phyloP scores from a whole-genome alignment of 2,329 filamentous ascomycete genomes.

The Hansfordia pulvinata region DNA sequence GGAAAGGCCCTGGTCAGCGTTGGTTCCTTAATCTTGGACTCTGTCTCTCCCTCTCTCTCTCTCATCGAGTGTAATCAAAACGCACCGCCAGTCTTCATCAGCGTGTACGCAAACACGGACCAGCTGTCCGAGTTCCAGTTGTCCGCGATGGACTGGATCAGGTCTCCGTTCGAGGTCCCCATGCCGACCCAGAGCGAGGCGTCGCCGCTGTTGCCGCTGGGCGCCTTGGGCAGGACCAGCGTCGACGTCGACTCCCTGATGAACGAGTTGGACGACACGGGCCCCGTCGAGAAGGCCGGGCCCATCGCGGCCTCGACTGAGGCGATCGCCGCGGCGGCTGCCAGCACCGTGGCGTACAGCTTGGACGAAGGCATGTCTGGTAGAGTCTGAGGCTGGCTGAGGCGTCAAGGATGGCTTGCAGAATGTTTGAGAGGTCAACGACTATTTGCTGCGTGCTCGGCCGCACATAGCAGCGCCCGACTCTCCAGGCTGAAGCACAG shows the following conservation, averaged over 20 bases:
- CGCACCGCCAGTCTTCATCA: slow-evolving; percentile 17
- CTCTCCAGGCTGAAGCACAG: no score
- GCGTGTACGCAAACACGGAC: slow-evolving; percentile 28
- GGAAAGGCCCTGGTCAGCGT: background rate
- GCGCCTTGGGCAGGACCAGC: slow-evolving; percentile 23
- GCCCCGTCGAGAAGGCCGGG: slow-evolving; percentile 27
- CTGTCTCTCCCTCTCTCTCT: no score
- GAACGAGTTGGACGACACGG: slow-evolving; percentile 22
- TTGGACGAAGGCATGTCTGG: no score
- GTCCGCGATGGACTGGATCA: slow-evolving; percentile 32
- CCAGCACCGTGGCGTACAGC: no score
- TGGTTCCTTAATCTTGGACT: no score
- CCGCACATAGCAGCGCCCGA: no score
- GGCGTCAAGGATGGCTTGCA: no score
- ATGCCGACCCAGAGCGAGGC: slow-evolving; percentile 32
- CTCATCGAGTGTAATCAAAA: no score
- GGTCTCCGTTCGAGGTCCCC: slow-evolving; percentile 29
- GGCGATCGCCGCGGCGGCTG: slow-evolving; percentile 1
- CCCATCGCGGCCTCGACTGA: slow-evolving; percentile 16
- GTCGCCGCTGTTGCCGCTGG: slow-evolving; percentile 20
- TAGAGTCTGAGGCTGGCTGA: no score
- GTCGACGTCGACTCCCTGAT: slow-evolving; percentile 29
- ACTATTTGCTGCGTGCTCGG: no score
- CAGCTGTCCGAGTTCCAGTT: slow-evolving; percentile 20
- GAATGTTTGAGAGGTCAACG: no score